Evolutionary conservation across 1,284 basidiomycete genomes (phyloP).

Genomic region (Puccinia polysora): DNA sequence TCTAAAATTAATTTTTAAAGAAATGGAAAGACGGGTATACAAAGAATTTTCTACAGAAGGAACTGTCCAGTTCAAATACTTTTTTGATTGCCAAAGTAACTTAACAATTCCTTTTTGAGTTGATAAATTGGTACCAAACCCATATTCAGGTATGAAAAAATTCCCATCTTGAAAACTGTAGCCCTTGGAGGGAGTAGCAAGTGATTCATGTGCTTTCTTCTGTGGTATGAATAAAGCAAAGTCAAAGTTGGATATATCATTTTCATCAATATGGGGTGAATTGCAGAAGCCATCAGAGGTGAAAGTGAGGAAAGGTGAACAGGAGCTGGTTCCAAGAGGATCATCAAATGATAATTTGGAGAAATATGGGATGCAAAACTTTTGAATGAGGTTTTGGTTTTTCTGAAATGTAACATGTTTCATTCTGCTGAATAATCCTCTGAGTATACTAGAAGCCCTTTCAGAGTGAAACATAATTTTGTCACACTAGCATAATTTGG

Average conservation of each 20-base stretch:
- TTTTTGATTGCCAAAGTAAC: conserved; percentile 7
- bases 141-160: not conserved
- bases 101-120: conserved; percentile 14
- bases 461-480: not conserved
- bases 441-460: not conserved
- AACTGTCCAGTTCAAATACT: not conserved
- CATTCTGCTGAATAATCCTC: not conserved
- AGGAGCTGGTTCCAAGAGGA: not conserved
- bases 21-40: conserved; percentile 12
- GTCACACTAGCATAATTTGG: not conserved
- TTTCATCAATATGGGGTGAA: not conserved
- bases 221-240: conserved; percentile 22
- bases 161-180: not conserved
- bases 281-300: conserved; percentile 7
- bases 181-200: not conserved
- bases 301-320: not conserved
- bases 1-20: conserved; percentile 5
- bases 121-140: conserved; percentile 2
- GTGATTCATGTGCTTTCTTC: not conserved
- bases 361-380: not conserved
- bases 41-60: not conserved
- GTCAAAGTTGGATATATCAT: not conserved
- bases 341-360: conserved; percentile 2
- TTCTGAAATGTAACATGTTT: not conserved
- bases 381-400: not conserved